A percentile compares a stretch with the other conserved stretches of the same genome.
Evolutionary conservation across 1,284 basidiomycete genomes (phyloP).

Genomic region (Singerocomus inundabilis): DNA sequence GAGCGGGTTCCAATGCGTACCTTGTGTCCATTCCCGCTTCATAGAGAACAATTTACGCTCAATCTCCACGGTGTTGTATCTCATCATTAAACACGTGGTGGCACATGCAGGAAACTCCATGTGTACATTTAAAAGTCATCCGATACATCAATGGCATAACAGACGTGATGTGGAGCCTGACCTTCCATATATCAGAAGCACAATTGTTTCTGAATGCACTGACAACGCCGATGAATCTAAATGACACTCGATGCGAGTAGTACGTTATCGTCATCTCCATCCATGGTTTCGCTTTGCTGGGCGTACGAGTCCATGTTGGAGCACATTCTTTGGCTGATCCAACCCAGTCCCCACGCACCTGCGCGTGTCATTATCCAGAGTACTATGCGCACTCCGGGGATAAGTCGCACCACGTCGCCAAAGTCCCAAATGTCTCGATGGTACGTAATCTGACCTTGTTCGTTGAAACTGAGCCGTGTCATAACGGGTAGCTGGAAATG

Average conservation of each 20-base stretch:
- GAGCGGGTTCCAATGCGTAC: too few species aligned
- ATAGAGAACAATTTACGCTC: too few species aligned
- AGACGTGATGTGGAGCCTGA: too few species aligned
- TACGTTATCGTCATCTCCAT: slow-evolving; percentile 3
- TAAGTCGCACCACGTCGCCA: slow-evolving; percentile 62
- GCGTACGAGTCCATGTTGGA: slow-evolving; percentile 5
- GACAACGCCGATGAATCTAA: slow-evolving; percentile 8
- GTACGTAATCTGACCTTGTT: slow-evolving; percentile 67
- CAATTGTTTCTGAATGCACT: too few species aligned
- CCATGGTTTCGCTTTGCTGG: background rate
- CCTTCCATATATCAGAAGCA: too few species aligned
- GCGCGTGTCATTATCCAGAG: slow-evolving; percentile 67
- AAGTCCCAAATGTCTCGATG: slow-evolving; percentile 78
- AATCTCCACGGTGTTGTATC: too few species aligned
- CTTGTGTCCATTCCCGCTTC: too few species aligned
- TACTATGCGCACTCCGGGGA: slow-evolving; percentile 62
- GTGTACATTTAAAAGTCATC: too few species aligned
- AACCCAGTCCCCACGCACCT: slow-evolving; percentile 54
- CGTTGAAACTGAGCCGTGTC: slow-evolving; percentile 71
- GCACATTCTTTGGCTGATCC: slow-evolving; percentile 27
- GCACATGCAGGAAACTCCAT: too few species aligned
- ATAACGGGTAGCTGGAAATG: slow-evolving; percentile 66
- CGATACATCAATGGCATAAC: too few species aligned
- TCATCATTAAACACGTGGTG: too few species aligned
- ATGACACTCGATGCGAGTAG: slow-evolving; percentile 15